Percentiles rank a stretch among this genome's conserved stretches.
Evolutionary conservation across 768 basidiomycete genomes (phyloP).

Genomic region (Cubamyces sp.): DNA sequence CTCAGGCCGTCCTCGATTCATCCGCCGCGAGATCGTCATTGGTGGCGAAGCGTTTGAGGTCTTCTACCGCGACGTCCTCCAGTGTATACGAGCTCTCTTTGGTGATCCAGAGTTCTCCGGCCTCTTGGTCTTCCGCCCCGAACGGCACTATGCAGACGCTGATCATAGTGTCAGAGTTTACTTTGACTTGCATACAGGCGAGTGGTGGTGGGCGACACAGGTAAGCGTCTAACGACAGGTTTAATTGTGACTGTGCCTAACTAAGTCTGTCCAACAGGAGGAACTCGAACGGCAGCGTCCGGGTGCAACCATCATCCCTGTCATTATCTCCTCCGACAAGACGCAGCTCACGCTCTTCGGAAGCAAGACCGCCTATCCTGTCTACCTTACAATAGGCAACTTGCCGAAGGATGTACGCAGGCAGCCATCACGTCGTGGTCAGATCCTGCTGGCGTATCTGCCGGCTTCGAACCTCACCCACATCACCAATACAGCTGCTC

Average conservation of each 20-base stretch:
- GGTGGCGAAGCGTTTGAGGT: slow-evolving; percentile 37
- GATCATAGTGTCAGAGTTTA: slow-evolving; percentile 35
- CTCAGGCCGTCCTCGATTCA: slow-evolving; percentile 30
- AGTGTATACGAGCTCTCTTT: slow-evolving; percentile 40
- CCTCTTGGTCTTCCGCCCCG: slow-evolving; percentile 39
- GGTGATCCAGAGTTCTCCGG: slow-evolving; percentile 38
- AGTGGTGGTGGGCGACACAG: slow-evolving; percentile 57
- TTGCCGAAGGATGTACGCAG: slow-evolving; percentile 29
- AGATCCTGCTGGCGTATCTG: slow-evolving; percentile 32
- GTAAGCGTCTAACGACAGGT: slow-evolving; percentile 35
- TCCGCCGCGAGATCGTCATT: slow-evolving; percentile 35
- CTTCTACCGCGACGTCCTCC: slow-evolving; percentile 38
- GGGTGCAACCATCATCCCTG: slow-evolving; percentile 33
- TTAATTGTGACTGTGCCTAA: too few species aligned
- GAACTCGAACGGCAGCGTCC: slow-evolving; percentile 29
- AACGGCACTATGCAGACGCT: slow-evolving; percentile 40
- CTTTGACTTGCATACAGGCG: slow-evolving; percentile 49
- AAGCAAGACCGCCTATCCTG: slow-evolving; percentile 33
- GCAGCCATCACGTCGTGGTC: slow-evolving; percentile 19
- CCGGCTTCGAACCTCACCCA: slow-evolving; percentile 26
- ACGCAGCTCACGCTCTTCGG: slow-evolving; percentile 34
- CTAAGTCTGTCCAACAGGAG: too few species aligned
- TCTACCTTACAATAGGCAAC: slow-evolving; percentile 38
- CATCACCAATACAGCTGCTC: slow-evolving; percentile 20
- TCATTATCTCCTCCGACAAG: slow-evolving; percentile 34